phyloP scores from a whole-genome alignment of 768 basidiomycete genomes.

The Agaricus bisporus region DNA sequence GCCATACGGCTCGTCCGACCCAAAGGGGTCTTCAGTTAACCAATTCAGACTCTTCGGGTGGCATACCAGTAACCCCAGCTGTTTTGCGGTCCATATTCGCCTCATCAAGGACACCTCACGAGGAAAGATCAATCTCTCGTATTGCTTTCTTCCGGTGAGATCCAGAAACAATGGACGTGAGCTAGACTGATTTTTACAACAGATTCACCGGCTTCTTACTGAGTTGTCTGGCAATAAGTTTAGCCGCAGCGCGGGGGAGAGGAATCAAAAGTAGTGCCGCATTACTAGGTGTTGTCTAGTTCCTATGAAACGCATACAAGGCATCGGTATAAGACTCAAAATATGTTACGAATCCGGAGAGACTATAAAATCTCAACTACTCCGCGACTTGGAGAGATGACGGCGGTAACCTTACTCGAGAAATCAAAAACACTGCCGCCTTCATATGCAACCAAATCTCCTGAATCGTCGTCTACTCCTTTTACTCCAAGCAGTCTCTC shows the following conservation, averaged over 20 bases:
- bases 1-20: slow-evolving; percentile 33
- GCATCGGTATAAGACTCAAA: slow-evolving; percentile 14
- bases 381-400: slow-evolving; percentile 46
- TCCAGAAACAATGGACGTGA: neutral
- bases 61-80: slow-evolving; percentile 80
- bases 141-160: slow-evolving; percentile 80
- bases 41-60: slow-evolving; percentile 38
- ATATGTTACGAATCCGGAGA: slow-evolving; percentile 4
- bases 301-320: slow-evolving; percentile 7
- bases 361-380: slow-evolving; percentile 45
- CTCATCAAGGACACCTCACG: slow-evolving; percentile 73
- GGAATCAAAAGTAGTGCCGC: slow-evolving; percentile 62
- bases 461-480: slow-evolving; percentile 32
- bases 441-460: slow-evolving; percentile 56
- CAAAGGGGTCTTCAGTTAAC: slow-evolving; percentile 24
- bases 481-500: slow-evolving; percentile 33
- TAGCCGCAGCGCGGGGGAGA: slow-evolving; percentile 65
- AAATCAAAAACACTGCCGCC: slow-evolving; percentile 55
- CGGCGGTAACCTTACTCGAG: slow-evolving; percentile 48
- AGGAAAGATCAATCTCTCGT: slow-evolving; percentile 79
- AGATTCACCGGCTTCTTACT: slow-evolving; percentile 81
- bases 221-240: slow-evolving; percentile 75
- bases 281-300: slow-evolving; percentile 57
- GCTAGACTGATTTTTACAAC: neutral
- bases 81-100: slow-evolving; percentile 81